Base-by-base conservation (phyloP, 2,329 filamentous ascomycete species). In the Sarocladium strictum region DNA sequence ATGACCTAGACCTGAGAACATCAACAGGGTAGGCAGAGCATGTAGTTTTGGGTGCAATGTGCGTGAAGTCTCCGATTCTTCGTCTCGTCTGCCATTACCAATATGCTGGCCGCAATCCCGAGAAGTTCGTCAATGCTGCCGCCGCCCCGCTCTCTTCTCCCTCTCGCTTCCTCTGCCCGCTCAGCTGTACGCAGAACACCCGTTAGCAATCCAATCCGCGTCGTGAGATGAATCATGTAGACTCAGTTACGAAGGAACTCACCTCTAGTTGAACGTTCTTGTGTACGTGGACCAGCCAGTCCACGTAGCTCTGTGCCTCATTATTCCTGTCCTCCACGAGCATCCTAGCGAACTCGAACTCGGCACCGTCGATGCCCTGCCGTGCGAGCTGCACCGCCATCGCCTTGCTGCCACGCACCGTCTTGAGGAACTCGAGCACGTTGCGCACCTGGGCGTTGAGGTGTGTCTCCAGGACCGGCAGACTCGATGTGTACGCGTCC, bases 231-330 rank as follows among this genome's bases (percentile, higher is more conserved):
- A 38, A 38, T 7, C 12, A n/a, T 11, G 35, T 6, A 17, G 35
- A n/a, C 12, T 6, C 35, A n/a, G 32, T 2, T 57, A 10, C 55
- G 21, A 14, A 26, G 9, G 27, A 19, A 71, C 80, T 72, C 69
- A 87, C 84, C 80, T 99, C 94, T 59, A 96, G 77, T 67, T 96
- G 92, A 60, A 99, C 94, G 61, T 89, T 86, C 63, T 93, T 87
- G 72, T 99, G 94, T 58, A 97, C 80, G 70, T 96, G 89, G 56
- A 99, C 94, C 64, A 99, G 77, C 94, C 94, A 99, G 73, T 99
- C 94, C 32, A 97, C 94, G 71, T 97, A 99, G 67, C 89, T 96
- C 73, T 96, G 92, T 33, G 94, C 94, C 74, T 99, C 94, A 62
- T 96, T 96, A 69, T 97, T 97, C 60, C 94, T 83, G 67, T 99